Base-by-base conservation (phyloP, 2,329 filamentous ascomycete species). In the Didymosphaeria variabile region DNA sequence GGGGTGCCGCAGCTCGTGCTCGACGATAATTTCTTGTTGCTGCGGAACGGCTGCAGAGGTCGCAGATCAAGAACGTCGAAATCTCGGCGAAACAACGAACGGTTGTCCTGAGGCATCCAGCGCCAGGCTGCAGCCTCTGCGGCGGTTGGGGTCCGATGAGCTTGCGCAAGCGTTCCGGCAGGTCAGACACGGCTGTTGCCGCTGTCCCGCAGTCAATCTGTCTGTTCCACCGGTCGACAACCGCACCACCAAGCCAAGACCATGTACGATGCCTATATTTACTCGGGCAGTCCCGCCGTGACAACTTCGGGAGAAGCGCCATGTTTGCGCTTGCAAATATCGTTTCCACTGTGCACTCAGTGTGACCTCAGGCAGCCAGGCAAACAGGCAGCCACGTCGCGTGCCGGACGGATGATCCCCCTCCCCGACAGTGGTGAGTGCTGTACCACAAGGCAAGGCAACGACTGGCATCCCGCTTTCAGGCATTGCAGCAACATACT, bases 141-240 rank as follows among this genome's bases (percentile, higher is more conserved):
- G n/a, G 46, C 15, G 46, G 19, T 7, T 19, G 12, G 9, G 15
- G n/a, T 26, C n/a, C 29, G 19, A 3, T 5, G 21, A 52, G 49
- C 10, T 23, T 38, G 32, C 49, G 49, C 49, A 52, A 51, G n/a
- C 32, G 31, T 36, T 38, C 49, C 13, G 32, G 36, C 13, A 13
- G 21, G 13, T 19, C 47, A 32, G 50, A 26, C 19, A 38, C 51
- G 34, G 51, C 51, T 54, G 23, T 36, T 17, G 34, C 49, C 49
- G 49, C 29, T n/a, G 34, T 40, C 50, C 21, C 23, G 17, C 40
- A 42, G 36, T 54, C 51, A 54, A 53, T 5, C 23, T 23, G 38
- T 44, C 23, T 31, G 49, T 51, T 19, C 32, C 36, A 54, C 51
- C 38, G 38, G 38, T 19, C 26, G 3, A 12, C 23, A 12, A 42